These are phyloP conservation scores for Melocanna baccifera DNA, from an alignment of 176 grass and related monocot species.

Conservation along the genomic window DNA sequence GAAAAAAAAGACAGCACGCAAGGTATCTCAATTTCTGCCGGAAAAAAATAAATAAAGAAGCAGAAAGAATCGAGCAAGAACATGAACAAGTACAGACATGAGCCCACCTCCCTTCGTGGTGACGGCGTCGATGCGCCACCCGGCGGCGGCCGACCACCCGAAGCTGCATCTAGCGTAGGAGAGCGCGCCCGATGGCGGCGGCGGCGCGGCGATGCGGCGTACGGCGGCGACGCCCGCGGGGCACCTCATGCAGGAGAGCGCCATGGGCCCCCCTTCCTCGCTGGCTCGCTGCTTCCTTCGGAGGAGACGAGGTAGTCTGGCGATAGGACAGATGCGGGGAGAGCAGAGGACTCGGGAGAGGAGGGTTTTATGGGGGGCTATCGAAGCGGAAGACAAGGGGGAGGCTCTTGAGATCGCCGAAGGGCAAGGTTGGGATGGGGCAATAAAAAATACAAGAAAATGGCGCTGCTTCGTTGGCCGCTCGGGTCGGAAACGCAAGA, in stretches of 20 bases:
- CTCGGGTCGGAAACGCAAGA: slow-evolving; percentile 9
- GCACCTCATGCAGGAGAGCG: slow-evolving; percentile 48
- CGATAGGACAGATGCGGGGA: background rate
- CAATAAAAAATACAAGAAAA: background rate
- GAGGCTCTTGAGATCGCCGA: slow-evolving; percentile 44
- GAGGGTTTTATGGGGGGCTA: slow-evolving; percentile 54
- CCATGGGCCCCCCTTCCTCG: slow-evolving; percentile 12
- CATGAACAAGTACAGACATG: background rate
- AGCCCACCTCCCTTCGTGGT: slow-evolving; percentile 34
- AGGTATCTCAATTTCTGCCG: background rate
- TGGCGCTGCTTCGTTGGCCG: background rate
- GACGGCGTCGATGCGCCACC: slow-evolving; percentile 40
- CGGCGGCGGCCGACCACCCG: slow-evolving; percentile 23
- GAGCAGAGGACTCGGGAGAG: background rate
- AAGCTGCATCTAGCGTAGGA: slow-evolving; percentile 35
- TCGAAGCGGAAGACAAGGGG: slow-evolving; percentile 10
- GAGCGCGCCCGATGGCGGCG: background rate
- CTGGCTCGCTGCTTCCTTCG: background rate
- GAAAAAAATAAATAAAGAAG: too few species aligned
- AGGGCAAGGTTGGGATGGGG: background rate
- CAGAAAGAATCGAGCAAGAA: background rate
- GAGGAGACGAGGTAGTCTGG: slow-evolving; percentile 2
- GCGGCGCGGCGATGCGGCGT: background rate
- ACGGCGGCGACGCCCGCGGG: background rate
- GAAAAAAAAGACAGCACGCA: background rate